Conservation (phyloP, 2,329 filamentous ascomycete species). For the Apiospora marii region DNA sequence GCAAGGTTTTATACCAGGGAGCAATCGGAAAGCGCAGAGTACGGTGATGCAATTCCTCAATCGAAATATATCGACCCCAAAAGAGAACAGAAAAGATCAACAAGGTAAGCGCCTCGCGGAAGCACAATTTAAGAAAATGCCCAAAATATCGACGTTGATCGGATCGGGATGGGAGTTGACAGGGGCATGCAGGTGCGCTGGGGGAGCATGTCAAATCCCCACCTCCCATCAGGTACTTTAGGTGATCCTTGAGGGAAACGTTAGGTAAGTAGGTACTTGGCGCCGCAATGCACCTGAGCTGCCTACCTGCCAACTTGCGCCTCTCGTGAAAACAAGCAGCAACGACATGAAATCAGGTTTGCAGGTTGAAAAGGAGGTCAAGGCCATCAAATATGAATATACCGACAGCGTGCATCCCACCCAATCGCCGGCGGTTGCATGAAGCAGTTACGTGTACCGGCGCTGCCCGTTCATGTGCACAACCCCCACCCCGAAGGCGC, state of each 20-base stretch:
- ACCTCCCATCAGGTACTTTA: not conserved
- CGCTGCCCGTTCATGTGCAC: not conserved
- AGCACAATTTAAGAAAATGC: not conserved
- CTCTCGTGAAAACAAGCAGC: not conserved
- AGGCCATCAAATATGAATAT: not conserved
- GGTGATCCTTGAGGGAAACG: not conserved
- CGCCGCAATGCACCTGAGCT: not conserved
- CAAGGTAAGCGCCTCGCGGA: not conserved
- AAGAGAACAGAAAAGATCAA: not conserved
- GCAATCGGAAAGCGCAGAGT: not conserved
- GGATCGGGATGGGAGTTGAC: not conserved
- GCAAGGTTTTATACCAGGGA: not conserved
- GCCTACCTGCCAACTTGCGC: not conserved
- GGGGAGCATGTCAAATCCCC: not conserved
- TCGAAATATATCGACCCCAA: not conserved
- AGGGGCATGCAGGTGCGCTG: not conserved
- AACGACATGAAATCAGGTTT: not conserved
- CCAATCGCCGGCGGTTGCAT: not conserved
- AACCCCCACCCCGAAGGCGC: not conserved
- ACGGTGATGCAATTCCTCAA: not conserved
- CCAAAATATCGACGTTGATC: slow-evolving; percentile 5
- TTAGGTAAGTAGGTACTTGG: no score
- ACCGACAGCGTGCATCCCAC: not conserved
- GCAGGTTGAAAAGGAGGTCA: not conserved
- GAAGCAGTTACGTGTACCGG: not conserved